A percentile compares a stretch with the other conserved stretches of the same genome.
phyloP scores from a whole-genome alignment of 2,329 filamentous ascomycete species.

The Coniochaeta hoffmannii region DNA sequence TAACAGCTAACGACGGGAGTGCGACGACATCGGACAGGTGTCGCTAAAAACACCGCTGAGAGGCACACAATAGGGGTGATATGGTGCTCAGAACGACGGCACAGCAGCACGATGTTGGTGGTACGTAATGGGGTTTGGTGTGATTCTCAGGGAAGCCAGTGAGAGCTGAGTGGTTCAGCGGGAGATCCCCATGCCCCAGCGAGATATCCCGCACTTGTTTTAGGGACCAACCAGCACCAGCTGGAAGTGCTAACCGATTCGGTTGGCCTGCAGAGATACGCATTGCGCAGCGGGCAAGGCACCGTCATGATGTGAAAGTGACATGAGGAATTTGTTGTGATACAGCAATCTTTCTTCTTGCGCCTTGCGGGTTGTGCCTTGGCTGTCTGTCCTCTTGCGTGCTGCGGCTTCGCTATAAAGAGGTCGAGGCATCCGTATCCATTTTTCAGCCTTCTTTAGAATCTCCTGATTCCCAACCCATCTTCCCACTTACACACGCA shows the following conservation, averaged over 20 bases:
- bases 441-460: not conserved
- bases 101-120: too few relatives aligned
- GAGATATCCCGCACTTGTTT: conserved; percentile 1
- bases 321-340: not conserved
- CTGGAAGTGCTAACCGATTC: not conserved
- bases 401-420: not conserved
- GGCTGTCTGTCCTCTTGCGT: not conserved
- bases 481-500: not conserved
- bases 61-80: too few relatives aligned
- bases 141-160: not conserved
- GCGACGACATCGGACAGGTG: not conserved
- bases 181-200: not conserved
- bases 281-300: not conserved
- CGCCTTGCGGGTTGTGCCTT: not conserved
- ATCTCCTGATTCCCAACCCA: not conserved
- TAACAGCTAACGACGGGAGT: too few relatives aligned
- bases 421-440: not conserved
- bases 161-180: not conserved
- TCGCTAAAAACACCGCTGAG: too few relatives aligned
- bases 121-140: conserved; percentile 3
- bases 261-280: not conserved
- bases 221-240: not conserved
- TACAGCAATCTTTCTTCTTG: not conserved
- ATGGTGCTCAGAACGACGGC: too few relatives aligned
- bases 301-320: not conserved